phyloP scores from a whole-genome alignment of 768 basidiomycete species.

The Suillus plorans region DNA sequence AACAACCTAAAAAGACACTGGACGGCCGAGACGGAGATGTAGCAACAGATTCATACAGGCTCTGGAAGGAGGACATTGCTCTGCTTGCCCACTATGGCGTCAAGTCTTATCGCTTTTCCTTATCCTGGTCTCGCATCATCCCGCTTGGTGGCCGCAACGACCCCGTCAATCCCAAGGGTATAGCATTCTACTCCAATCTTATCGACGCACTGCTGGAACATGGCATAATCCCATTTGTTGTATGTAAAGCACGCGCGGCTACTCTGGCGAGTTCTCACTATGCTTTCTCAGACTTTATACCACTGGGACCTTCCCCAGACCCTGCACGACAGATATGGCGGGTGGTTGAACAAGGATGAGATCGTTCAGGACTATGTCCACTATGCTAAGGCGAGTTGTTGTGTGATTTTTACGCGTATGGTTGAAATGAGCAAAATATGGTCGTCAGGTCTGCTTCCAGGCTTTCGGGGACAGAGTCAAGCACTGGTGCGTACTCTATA shows the following conservation, averaged over 20 bases:
- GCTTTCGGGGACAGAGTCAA: constrained; percentile 76
- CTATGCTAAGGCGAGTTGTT: constrained; percentile 51
- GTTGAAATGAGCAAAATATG: not conserved
- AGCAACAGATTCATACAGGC: constrained; percentile 68
- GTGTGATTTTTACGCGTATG: not conserved
- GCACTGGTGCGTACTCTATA: constrained; percentile 49
- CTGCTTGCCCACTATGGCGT: constrained; percentile 64
- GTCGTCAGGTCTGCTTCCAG: constrained; percentile 62
- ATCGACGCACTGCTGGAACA: constrained; percentile 65
- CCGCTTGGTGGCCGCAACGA: constrained; percentile 73
- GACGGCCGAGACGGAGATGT: constrained; percentile 69
- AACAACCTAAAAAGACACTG: constrained; percentile 62
- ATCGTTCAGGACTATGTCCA: constrained; percentile 63
- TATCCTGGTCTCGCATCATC: constrained; percentile 76
- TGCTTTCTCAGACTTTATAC: constrained; percentile 53
- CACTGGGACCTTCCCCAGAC: constrained; percentile 81
- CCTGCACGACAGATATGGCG: constrained; percentile 71
- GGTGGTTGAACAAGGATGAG: constrained; percentile 74
- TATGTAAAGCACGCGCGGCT: constrained; percentile 30
- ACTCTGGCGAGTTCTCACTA: constrained; percentile 1
- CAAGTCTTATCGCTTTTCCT: constrained; percentile 73
- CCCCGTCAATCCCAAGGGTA: constrained; percentile 68
- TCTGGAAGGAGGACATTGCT: constrained; percentile 67
- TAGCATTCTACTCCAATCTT: constrained; percentile 67
- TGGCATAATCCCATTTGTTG: constrained; percentile 69